Evolutionary conservation across 495 filamentous ascomycete species (phyloP).

Genomic region (Bombardia bombarda): DNA sequence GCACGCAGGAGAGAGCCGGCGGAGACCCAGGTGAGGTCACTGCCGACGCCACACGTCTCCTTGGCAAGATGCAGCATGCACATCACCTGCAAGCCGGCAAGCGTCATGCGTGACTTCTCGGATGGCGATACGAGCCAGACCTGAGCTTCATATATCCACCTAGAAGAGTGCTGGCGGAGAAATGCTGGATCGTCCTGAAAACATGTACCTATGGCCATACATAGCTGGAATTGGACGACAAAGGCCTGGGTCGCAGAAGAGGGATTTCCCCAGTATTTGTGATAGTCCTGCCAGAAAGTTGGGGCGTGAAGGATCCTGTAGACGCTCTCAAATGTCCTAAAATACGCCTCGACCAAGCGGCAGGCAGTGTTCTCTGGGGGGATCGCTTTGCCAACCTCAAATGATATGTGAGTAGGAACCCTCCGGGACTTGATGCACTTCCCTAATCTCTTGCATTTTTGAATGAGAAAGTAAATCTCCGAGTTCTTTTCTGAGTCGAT

Average conservation of each 20-base stretch:
- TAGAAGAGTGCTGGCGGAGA: slow-evolving; percentile 42
- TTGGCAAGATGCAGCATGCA: slow-evolving; percentile 53
- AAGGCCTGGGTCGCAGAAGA: slow-evolving; percentile 29
- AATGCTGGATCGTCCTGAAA: slow-evolving; percentile 43
- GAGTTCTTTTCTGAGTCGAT: slow-evolving; percentile 31
- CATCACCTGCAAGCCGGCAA: slow-evolving; percentile 49
- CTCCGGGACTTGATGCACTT: slow-evolving; percentile 37
- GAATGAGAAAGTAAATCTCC: slow-evolving; percentile 23
- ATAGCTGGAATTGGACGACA: slow-evolving; percentile 51
- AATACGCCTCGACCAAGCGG: slow-evolving; percentile 43
- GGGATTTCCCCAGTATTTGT: slow-evolving; percentile 31
- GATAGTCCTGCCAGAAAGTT: slow-evolving; percentile 44
- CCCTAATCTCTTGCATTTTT: slow-evolving; percentile 40
- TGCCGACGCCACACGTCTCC: slow-evolving; percentile 46
- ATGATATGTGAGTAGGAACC: slow-evolving; percentile 18
- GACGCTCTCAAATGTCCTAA: slow-evolving; percentile 41
- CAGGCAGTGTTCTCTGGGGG: slow-evolving; percentile 35
- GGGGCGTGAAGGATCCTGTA: slow-evolving; percentile 48
- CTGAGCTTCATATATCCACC: slow-evolving; percentile 58
- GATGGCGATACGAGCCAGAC: slow-evolving; percentile 50
- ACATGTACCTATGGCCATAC: slow-evolving; percentile 54
- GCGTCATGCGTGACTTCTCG: slow-evolving; percentile 46
- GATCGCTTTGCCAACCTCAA: slow-evolving; percentile 22
- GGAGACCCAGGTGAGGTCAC: slow-evolving; percentile 51
- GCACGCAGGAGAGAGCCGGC: slow-evolving; percentile 49